Evolutionary conservation across 179 eudicot genomes (phyloP), one percentile per base, ranked within the genome.

Genomic region (Spinacia oleracea): DNA sequence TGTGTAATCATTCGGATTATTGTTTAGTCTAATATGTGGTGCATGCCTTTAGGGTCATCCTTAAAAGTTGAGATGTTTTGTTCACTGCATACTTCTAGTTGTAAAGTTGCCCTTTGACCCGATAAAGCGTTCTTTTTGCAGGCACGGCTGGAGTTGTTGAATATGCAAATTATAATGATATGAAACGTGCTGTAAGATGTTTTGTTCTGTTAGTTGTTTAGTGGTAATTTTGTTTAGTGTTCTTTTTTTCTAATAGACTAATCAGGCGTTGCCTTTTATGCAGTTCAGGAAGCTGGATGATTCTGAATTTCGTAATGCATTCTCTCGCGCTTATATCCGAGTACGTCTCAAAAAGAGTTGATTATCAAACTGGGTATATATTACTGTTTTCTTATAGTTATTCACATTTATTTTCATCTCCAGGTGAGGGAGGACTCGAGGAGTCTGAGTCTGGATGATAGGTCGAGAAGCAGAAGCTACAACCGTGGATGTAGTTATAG

Each of bases 241-340:
- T 65, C 59, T n/a, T 60, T 38, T 51, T 58, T 34, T 38, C 48
- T 42, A 66, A 14, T 66, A 29, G 51, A 66, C 48, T 32, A n/a
- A 20, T 20, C 32, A 9, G 25, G 23, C 67, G 51, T 70, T 55
- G 48, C 48, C 23, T 48, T 34, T 46, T 21, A 51, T 81, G 81
- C 85, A 93, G 97, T 80, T 93, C 81, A 86, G 92, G 86, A 93
- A 93, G 82, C 91, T 93, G 74, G 94, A 93, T 77, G 94, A 93
- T 79, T 83, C 97, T 79, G 89, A 88, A 79, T 93, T 93, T 68
- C 86, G 89, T 31, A 93, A 93, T 81, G 94, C 92, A 60, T 91
- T 86, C 80, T 83, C 91, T 11, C 81, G 85, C 72, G 85, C 88
- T 78, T 91, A 88, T 80, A 83, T 93, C 59, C 73, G 93, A 85